Conservation (phyloP, 2,329 filamentous ascomycete genomes). For the Fusarium veterinarium region DNA sequence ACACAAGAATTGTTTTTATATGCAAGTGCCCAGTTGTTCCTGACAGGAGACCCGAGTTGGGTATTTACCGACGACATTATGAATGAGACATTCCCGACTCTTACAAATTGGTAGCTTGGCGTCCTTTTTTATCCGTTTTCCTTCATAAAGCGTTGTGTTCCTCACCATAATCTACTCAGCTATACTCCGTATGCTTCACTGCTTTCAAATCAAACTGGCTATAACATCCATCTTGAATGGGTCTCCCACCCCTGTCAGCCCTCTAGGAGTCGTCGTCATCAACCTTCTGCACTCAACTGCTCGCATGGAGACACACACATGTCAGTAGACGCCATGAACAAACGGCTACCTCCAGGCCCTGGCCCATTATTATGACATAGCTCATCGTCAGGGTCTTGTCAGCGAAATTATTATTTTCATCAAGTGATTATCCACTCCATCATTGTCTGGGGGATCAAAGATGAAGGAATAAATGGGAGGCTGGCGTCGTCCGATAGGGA, state of each 20-base stretch:
- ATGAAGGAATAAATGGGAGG: not conserved
- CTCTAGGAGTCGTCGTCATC: constrained; percentile 35
- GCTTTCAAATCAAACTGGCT: not conserved
- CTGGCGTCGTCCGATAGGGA: constrained; percentile 20
- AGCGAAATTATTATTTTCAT: constrained; percentile 6
- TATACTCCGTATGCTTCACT: not conserved
- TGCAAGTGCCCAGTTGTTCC: constrained; percentile 1
- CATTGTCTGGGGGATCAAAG: not conserved
- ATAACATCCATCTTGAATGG: constrained; percentile 6
- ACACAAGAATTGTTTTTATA: not conserved
- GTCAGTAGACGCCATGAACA: not conserved
- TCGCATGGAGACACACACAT: not conserved
- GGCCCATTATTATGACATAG: constrained; percentile 8
- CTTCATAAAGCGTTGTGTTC: not conserved
- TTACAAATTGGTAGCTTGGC: not conserved
- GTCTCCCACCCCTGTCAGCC: constrained; percentile 15
- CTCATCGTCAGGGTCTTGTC: constrained; percentile 1
- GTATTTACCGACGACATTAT: not conserved
- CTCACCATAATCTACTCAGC: not conserved
- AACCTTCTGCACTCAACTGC: constrained; percentile 6
- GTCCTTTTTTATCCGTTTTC: not conserved
- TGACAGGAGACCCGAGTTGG: not conserved
- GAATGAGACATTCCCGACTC: not conserved
- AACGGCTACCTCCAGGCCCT: constrained; percentile 12
- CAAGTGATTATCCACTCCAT: not conserved